Evolutionary conservation across 768 basidiomycete species (phyloP), one percentile per base, ranked within the genome.

Genomic region (Thelephora aurantiotincta): DNA sequence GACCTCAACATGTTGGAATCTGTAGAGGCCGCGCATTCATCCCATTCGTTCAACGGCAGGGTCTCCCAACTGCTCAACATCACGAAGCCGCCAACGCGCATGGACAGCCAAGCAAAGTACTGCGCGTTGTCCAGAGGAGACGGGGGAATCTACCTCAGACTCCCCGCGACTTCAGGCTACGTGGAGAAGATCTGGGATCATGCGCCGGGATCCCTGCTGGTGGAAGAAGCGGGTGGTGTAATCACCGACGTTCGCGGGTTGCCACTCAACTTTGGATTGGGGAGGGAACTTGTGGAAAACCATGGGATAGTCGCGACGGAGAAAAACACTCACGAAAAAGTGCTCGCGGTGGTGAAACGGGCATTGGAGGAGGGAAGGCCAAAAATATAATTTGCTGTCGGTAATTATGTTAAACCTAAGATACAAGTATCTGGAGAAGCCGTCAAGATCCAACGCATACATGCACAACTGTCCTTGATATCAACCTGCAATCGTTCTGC

Each of bases 151-250:
- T 94, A 91, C 59, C 65, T 90, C 37, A 71, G 87, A 6, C 80
- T 89, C 72, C 88, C 88, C 0, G 79, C 79, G 0, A 78, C 78
- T 5, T 67, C 74, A 3, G 84, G 80, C 2, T 97, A 98, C 61
- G 62, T 67, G 51, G 94, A 97, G 63, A 97, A 97, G 67, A 93
- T 98, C n/a, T 99, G 94, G 93, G 94, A 97, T 57, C 96, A 97
- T 58, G 91, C 94, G 0, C 77, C 88, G 0, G 94, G 96, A 0
- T 69, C 75, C 1, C 59, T 98, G 12, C 72, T 99, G 5, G 77
- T 98, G 12, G 74, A 78, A 52, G 94, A 97, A 62, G 86, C 91
- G 0, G 93, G 92, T 0, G 93, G 93, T 0, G 53, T 83, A n/a
- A 77, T 97, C 33, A 83, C 81, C 0, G 86, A 98, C 60, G 85